A percentile compares a stretch with the other conserved stretches of the same genome.
These are phyloP conservation scores for Dionaea muscipula DNA, from an alignment of 179 eudicot species.

Conservation along the genomic window DNA sequence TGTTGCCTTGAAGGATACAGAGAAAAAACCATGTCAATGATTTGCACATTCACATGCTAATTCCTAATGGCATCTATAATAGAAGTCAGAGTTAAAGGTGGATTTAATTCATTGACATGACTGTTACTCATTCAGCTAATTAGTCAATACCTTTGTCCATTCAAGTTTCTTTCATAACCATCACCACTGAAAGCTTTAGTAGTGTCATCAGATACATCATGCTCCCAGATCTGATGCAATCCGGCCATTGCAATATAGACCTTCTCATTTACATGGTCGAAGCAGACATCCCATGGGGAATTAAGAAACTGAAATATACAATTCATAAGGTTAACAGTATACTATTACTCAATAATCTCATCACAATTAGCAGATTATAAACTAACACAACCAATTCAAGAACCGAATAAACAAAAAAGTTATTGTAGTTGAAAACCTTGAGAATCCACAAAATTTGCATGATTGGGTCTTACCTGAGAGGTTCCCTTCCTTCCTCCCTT, in stretches of 20 bases:
- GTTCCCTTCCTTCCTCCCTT: conserved; percentile 72
- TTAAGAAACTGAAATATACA: conserved; percentile 65
- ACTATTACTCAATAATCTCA: background rate
- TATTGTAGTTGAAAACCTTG: background rate
- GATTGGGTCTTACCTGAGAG: conserved; percentile 52
- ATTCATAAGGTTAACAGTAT: background rate
- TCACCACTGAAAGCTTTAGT: conserved; percentile 82
- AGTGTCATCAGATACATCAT: conserved; percentile 45
- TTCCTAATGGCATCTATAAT: too few species aligned
- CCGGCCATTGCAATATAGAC: conserved; percentile 98
- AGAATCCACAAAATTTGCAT: background rate
- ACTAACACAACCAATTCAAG: background rate
- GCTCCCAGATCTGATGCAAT: conserved; percentile 95
- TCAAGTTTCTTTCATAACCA: conserved; percentile 93
- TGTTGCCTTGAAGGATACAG: too few species aligned
- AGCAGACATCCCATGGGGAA: conserved; percentile 98
- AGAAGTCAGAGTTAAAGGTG: too few species aligned
- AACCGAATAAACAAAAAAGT: background rate
- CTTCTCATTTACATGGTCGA: conserved; percentile 52
- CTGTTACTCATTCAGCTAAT: background rate
- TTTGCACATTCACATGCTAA: too few species aligned
- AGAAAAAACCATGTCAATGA: too few species aligned
- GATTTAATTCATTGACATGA: background rate
- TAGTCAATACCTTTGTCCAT: conserved; percentile 58
- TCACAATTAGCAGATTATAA: background rate